Percentiles rank a stretch among this genome's conserved stretches.
phyloP scores from a whole-genome alignment of 1,284 basidiomycete species.

The Ceratobasidium papillatum region DNA sequence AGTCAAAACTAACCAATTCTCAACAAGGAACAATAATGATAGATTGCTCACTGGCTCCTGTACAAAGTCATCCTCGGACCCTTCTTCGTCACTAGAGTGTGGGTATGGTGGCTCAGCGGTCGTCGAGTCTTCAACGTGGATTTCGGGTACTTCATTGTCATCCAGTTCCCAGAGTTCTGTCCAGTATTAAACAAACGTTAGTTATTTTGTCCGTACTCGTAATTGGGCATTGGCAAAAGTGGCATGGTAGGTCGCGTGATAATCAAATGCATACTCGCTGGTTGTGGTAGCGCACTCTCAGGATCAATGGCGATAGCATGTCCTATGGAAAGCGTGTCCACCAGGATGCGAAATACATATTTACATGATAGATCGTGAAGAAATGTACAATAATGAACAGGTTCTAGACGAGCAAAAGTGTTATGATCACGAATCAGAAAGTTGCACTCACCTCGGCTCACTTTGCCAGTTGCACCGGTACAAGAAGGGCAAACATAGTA shows the following conservation, averaged over 20 bases:
- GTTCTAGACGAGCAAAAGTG: conserved; percentile 33
- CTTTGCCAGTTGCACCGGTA: conserved; percentile 67
- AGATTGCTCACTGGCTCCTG: conserved; percentile 5
- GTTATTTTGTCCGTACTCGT: not conserved
- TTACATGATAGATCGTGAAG: not conserved
- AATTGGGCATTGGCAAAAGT: conserved; percentile 1
- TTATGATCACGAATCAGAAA: conserved; percentile 50
- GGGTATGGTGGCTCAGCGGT: not conserved
- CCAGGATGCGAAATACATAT: conserved; percentile 13
- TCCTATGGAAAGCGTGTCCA: not conserved
- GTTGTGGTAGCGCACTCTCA: conserved; percentile 25
- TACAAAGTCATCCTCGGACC: conserved; percentile 36
- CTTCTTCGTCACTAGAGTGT: conserved; percentile 32
- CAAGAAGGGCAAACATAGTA: conserved; percentile 76
- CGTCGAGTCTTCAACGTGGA: conserved; percentile 8
- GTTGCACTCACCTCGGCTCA: conserved; percentile 78
- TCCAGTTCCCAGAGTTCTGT: conserved; percentile 42
- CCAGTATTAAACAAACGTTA: not conserved
- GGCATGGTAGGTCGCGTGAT: not conserved
- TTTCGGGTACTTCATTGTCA: conserved; percentile 30
- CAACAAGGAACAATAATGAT: no score
- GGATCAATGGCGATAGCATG: not conserved
- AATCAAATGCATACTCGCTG: not conserved
- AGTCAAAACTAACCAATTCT: no score
- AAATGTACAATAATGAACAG: not conserved